Conservation (phyloP, 1,284 basidiomycete genomes). For the Trametes versicolor region DNA sequence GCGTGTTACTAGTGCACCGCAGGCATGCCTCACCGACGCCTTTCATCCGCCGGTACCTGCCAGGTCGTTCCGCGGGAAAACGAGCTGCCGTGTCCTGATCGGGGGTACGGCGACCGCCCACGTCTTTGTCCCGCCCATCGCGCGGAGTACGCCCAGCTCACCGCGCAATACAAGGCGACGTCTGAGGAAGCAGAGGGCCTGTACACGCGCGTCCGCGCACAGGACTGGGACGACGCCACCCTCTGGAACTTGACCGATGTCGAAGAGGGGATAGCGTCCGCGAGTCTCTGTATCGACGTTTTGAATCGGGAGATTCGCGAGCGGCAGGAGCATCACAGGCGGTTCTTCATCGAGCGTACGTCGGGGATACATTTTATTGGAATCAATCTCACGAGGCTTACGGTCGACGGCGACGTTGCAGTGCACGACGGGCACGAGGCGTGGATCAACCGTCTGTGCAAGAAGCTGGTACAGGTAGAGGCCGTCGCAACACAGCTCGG, state of each 20-base stretch:
- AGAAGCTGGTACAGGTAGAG: slow-evolving; percentile 7
- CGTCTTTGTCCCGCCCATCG: slow-evolving; percentile 16
- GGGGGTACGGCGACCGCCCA: slow-evolving; percentile 18
- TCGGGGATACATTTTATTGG: not conserved
- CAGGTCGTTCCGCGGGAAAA: slow-evolving; percentile 13
- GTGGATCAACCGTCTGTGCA: slow-evolving; percentile 13
- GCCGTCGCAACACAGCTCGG: slow-evolving; percentile 11
- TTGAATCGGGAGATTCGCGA: slow-evolving; percentile 14
- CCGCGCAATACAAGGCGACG: slow-evolving; percentile 14
- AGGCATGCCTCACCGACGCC: slow-evolving; percentile 11
- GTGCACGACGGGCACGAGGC: slow-evolving; percentile 19
- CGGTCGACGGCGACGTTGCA: not conserved
- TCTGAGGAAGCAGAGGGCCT: slow-evolving; percentile 9
- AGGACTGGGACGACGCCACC: slow-evolving; percentile 11
- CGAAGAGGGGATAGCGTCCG: not conserved
- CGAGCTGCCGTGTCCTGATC: slow-evolving; percentile 5
- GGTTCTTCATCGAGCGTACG: slow-evolving; percentile 21
- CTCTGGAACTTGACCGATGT: slow-evolving; percentile 14
- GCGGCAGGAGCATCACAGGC: slow-evolving; percentile 17
- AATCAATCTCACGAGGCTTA: not conserved
- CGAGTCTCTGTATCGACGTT: not conserved
- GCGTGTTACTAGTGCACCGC: not conserved
- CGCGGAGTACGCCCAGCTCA: slow-evolving; percentile 13
- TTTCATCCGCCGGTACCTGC: not conserved
- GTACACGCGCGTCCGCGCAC: slow-evolving; percentile 1